Conservation (phyloP, 179 eudicot species). For the Kewa caespitosa region DNA sequence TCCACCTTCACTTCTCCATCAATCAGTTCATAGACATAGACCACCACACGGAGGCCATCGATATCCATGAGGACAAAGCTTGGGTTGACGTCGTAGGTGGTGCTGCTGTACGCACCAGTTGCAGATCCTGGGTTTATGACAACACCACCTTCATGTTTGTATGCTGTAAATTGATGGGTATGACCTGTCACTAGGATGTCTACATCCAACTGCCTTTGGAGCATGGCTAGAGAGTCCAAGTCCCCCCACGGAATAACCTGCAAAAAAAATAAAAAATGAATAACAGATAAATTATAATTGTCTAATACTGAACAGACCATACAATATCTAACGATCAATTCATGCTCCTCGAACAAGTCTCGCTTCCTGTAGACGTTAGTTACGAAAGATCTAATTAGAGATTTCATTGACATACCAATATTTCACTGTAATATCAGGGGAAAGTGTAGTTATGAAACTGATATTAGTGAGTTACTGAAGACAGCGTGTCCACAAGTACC, state of each 20-base stretch:
- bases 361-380: background rate
- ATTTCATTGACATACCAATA: background rate
- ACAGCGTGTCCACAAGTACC: background rate
- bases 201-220: constrained; percentile 92
- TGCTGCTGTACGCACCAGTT: constrained; percentile 93
- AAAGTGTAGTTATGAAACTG: too few species aligned
- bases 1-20: constrained; percentile 99
- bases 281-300: background rate
- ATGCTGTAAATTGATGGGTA: constrained; percentile 96
- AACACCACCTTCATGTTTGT: constrained; percentile 98
- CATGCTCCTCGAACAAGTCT: background rate
- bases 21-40: constrained; percentile 94
- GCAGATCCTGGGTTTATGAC: constrained; percentile 98
- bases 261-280: too few species aligned
- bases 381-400: too few species aligned
- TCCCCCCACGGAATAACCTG: constrained; percentile 97
- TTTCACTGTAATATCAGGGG: background rate
- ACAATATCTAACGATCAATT: background rate
- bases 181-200: constrained; percentile 96
- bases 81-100: constrained; percentile 92
- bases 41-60: constrained; percentile 89
- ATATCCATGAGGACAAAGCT: constrained; percentile 99
- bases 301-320: background rate
- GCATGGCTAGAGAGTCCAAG: constrained; percentile 93
- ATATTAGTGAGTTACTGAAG: too few species aligned